Base-by-base conservation (phyloP, 169 alveolate species). In the Hammondia hammondi region DNA sequence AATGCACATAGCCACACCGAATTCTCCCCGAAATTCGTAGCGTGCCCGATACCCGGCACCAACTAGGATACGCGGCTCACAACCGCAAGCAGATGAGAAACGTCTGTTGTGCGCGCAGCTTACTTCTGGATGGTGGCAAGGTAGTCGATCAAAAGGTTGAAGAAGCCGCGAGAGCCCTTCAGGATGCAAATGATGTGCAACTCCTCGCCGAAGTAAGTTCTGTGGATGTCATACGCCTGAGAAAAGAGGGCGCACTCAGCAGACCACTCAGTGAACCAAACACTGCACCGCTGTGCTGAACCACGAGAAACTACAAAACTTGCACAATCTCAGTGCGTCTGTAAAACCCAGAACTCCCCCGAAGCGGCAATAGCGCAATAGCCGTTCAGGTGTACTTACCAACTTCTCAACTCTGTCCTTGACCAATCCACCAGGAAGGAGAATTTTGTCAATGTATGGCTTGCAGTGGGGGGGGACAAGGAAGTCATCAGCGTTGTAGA, bases 91-190 rank as follows among this genome's bases (percentile, higher is more conserved):
- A 14, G 61, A 14, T 52, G 24, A 52, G 19, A 14, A 14, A 7
- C 61, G 10, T 52, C 24, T 29, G 87, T 32, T 9, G 37, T 43
- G 39, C 43, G 37, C 6, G 21, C 2, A 4, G 10, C 94, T 35
- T 94, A 96, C 93, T 81, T 94, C 67, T 96, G 96, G 29, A 96
- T 96, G 85, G 95, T 91, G 37, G 92, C 94, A 87, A 97, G 82
- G 88, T 92, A 95, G 56, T 95, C 93, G 56, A 97, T 72, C 46
- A 97, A 89, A 4, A 92, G 89, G 90, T 94, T 89, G 85, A 97
- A 97, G 91, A 96, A 96, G 37, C 97, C 96, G n/a, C 98, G 95
- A 12, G 97, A 94, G 27, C 97, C 98, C 94, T 97, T 97, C 72
- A 97, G 93, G 39, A 97, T 46, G 70, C 98, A 97, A 43, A 97